Evolutionary conservation across 129 eudicot genomes (phyloP).

Genomic region (Cynara cardunculus): DNA sequence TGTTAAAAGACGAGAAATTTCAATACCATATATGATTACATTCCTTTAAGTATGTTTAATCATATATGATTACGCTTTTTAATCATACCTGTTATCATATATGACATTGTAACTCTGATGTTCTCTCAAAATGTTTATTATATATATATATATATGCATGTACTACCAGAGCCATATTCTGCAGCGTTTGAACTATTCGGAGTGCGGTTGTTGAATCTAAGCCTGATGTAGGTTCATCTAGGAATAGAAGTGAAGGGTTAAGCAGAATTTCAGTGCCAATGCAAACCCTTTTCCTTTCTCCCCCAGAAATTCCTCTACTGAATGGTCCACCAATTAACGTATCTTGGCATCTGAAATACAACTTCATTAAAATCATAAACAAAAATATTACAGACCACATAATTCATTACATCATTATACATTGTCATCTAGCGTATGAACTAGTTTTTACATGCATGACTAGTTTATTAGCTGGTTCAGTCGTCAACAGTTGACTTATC

Average conservation of each 20-base stretch:
- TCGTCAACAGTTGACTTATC: not conserved
- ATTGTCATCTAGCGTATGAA: not conserved
- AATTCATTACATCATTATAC: too few relatives aligned
- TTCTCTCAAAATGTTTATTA: too few relatives aligned
- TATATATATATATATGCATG: not conserved
- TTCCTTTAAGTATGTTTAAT: too few relatives aligned
- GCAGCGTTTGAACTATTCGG: slow-evolving; percentile 33
- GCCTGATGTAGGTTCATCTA: slow-evolving; percentile 48
- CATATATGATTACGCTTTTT: too few relatives aligned
- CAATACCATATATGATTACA: too few relatives aligned
- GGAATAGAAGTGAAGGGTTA: slow-evolving; percentile 40
- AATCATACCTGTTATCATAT: too few relatives aligned
- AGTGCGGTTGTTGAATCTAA: slow-evolving; percentile 48
- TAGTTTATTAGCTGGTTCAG: too few relatives aligned
- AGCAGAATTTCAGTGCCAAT: slow-evolving; percentile 42
- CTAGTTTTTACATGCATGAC: not conserved
- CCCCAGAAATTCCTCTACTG: slow-evolving; percentile 42
- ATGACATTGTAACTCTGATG: too few relatives aligned
- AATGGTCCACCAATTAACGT: slow-evolving; percentile 34
- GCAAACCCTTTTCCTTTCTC: slow-evolving; percentile 40
- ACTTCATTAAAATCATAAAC: not conserved
- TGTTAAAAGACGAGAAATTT: too few relatives aligned
- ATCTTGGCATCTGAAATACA: slow-evolving; percentile 34
- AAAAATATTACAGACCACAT: not conserved
- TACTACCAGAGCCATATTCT: slow-evolving; percentile 33